Evolutionary conservation across 108 stramenopile genomes (phyloP).

Genomic region (Skeletonema costatum): DNA sequence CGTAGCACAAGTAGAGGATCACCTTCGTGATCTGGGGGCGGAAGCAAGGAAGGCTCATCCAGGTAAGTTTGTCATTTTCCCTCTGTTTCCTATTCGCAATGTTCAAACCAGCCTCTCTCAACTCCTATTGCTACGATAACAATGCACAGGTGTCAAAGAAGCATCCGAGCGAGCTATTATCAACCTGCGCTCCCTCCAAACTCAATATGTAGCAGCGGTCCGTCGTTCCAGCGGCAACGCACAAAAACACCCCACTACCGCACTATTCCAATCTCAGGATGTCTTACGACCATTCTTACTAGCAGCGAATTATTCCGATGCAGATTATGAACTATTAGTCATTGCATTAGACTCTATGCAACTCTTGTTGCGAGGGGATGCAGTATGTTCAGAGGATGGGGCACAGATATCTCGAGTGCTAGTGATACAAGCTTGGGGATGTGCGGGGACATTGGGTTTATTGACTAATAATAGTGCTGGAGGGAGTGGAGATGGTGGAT

Average conservation of each 20-base stretch:
- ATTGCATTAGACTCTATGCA: constrained; percentile 75
- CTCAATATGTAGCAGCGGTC: constrained; percentile 78
- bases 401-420: constrained; percentile 76
- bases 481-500: constrained; percentile 2
- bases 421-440: constrained; percentile 78
- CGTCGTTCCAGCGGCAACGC: constrained; percentile 57
- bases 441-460: constrained; percentile 36
- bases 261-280: constrained; percentile 77
- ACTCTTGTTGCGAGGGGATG: constrained; percentile 75
- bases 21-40: constrained; percentile 84
- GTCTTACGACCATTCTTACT: constrained; percentile 84
- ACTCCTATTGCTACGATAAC: neutral
- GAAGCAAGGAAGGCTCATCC: constrained; percentile 88
- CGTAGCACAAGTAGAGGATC: constrained; percentile 86
- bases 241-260: constrained; percentile 74
- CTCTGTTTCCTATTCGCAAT: neutral
- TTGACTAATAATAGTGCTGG: constrained; percentile 2
- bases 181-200: constrained; percentile 75
- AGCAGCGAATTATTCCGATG: constrained; percentile 83
- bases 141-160: constrained; percentile 71
- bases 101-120: neutral
- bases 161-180: constrained; percentile 86
- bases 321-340: constrained; percentile 56
- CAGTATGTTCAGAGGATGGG: constrained; percentile 77
- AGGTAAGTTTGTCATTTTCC: constrained; percentile 49